phyloP scores from a whole-genome alignment of 2,329 filamentous ascomycete genomes.

The Aspergillus novoparasiticus region DNA sequence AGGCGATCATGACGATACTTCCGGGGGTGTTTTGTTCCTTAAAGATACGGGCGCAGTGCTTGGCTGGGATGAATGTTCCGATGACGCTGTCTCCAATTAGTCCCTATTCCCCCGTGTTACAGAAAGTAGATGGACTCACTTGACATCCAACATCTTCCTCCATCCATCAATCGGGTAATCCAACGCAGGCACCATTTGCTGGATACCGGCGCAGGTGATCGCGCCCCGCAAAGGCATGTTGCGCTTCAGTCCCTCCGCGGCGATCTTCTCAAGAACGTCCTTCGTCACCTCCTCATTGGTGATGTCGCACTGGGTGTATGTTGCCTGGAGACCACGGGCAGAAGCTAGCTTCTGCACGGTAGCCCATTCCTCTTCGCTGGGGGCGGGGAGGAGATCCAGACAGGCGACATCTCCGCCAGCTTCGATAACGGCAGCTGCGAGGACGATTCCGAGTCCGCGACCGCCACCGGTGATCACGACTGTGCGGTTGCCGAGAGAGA shows the following conservation, averaged over 20 bases:
- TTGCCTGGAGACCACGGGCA: conserved; percentile 35
- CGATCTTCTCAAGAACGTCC: conserved; percentile 40
- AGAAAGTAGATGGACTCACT: conserved; percentile 19
- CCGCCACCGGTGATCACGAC: conserved; percentile 54
- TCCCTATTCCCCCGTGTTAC: too few relatives aligned
- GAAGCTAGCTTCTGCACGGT: conserved; percentile 46
- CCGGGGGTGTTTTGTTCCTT: conserved; percentile 57
- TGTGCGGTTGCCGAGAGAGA: conserved; percentile 49
- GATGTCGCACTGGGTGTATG: conserved; percentile 52
- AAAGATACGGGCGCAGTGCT: conserved; percentile 50
- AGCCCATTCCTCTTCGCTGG: conserved; percentile 43
- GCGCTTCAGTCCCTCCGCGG: conserved; percentile 22
- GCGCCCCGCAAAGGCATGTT: conserved; percentile 28
- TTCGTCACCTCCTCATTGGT: conserved; percentile 48
- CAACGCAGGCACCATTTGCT: conserved; percentile 50
- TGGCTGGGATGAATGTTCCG: conserved; percentile 40
- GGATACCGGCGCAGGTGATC: conserved; percentile 54
- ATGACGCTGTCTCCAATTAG: conserved; percentile 28
- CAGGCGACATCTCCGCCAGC: conserved; percentile 54
- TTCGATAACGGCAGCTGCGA: conserved; percentile 53
- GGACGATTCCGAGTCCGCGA: conserved; percentile 54
- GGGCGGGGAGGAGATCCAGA: conserved; percentile 47
- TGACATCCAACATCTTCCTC: conserved; percentile 39
- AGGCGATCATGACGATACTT: conserved; percentile 69
- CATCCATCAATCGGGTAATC: conserved; percentile 47